Evolutionary conservation across 2,329 filamentous ascomycete genomes (phyloP).

Genomic region (Claviceps paspali): DNA sequence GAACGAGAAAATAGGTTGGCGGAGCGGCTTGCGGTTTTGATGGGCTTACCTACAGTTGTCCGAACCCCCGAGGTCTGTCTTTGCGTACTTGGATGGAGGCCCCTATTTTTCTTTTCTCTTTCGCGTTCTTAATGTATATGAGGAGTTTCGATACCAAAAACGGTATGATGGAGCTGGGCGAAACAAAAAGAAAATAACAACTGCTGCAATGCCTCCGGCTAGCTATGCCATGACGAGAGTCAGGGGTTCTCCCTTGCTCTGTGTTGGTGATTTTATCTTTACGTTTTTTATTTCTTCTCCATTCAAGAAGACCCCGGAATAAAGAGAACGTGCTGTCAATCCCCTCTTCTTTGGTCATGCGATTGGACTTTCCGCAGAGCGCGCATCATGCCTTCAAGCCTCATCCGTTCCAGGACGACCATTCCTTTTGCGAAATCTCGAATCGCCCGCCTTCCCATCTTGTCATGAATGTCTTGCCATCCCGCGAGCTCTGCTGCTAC

Average conservation of each 20-base stretch:
- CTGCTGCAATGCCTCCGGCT: too few species aligned
- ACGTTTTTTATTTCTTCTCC: too few species aligned
- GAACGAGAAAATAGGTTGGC: neutral
- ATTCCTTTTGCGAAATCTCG: constrained; percentile 62
- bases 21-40: neutral
- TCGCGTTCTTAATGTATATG: too few species aligned
- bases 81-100: too few species aligned
- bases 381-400: constrained; percentile 65
- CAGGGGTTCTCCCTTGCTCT: neutral
- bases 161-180: too few species aligned
- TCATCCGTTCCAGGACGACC: constrained; percentile 64
- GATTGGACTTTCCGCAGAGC: constrained; percentile 50
- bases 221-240: neutral
- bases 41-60: too few species aligned
- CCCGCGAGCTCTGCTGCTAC: constrained; percentile 83
- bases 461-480: constrained; percentile 82
- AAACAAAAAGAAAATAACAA: too few species aligned
- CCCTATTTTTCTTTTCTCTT: too few species aligned
- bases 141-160: too few species aligned
- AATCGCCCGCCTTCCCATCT: constrained; percentile 59
- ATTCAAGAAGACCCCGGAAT: too few species aligned
- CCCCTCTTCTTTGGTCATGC: neutral
- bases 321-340: too few species aligned
- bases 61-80: too few species aligned
- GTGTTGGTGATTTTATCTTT: neutral